Conservation (phyloP, 2,329 filamentous ascomycete genomes). For the Aspergillus fischeri region DNA sequence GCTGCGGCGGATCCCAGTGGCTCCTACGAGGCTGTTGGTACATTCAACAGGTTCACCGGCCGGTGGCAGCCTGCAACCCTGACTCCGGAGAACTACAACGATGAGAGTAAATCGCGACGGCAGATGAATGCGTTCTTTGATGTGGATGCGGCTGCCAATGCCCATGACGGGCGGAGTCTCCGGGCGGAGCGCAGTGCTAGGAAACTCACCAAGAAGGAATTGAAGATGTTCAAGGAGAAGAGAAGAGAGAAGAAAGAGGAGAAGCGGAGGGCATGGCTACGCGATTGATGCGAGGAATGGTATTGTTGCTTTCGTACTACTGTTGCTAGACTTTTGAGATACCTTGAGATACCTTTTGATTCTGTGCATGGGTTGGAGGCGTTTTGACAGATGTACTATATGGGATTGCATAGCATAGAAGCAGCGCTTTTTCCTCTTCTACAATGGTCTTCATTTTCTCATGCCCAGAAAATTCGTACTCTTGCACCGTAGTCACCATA, state of each 20-base stretch:
- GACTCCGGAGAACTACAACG: conserved; percentile 71
- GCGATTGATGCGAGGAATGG: conserved; percentile 57
- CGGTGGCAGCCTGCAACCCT: conserved; percentile 67
- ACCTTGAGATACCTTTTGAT: conserved; percentile 15
- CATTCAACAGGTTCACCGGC: conserved; percentile 91
- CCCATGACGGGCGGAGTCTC: conserved; percentile 82
- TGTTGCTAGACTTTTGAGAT: conserved; percentile 1
- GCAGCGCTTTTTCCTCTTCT: background rate
- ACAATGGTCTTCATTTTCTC: background rate
- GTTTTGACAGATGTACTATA: conserved; percentile 8
- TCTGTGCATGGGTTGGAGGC: conserved; percentile 8
- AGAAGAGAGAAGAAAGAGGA: conserved; percentile 85
- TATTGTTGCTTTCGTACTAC: conserved; percentile 6
- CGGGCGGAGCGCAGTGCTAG: conserved; percentile 86
- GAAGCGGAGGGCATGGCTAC: conserved; percentile 85
- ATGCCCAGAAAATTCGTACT: background rate
- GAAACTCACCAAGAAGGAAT: conserved; percentile 77
- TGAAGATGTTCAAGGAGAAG: conserved; percentile 91
- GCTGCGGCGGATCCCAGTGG: conserved; percentile 40
- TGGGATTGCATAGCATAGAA: conserved; percentile 7
- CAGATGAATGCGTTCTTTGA: conserved; percentile 97
- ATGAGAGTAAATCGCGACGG: conserved; percentile 79
- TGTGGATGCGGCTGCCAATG: conserved; percentile 87
- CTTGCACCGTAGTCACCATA: too few species aligned
- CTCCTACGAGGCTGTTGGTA: conserved; percentile 63